Evolutionary conservation across 179 eudicot species (phyloP), one percentile per base, ranked within the genome.

Genomic region (Beta macrorhiza): DNA sequence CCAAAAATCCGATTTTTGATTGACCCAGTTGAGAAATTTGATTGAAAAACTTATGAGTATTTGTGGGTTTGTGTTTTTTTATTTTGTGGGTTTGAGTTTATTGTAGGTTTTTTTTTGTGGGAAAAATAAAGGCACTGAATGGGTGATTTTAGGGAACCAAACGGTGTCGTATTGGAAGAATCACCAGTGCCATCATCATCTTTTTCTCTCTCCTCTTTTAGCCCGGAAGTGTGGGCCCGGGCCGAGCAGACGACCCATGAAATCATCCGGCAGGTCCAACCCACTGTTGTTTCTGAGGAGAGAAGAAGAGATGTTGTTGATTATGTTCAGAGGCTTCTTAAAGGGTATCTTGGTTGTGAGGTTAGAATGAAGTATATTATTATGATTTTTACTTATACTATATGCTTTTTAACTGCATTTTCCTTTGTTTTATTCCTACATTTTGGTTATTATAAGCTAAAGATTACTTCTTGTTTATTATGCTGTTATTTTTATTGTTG

Each of bases 311-410:
- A 82, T 83, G 92, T 93, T 16, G 83, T 93, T 82, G 92, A 90
- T 84, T 93, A 92, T 84, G 90, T 93, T 72, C 93, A 91, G 80
- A 84, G 90, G 80, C 84, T 93, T 70, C 76, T 93, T 42, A 89
- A 82, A 86, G 77, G 81, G 12, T 64, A 37, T 70, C 80, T 89
- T 76, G 86, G 90, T 55, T 89, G 91, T 72, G 93, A 93, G 98
- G 98, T 93, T 69, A 82, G 81, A 57, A 56, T 45, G 1, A 49
- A 64, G 13, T 17, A 17, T 55, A 51, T 44, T 22, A 6, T 59
- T 68, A 62, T 32, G 2, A 29, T 29, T 29, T 29, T 29, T 29
- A 29, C 32, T 29, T 81, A 49, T 10, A 68, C 5, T n/a, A 17
- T 67, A 37, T 71, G 58, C 11, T 11, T 7, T 5, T 5, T 56